phyloP scores from a whole-genome alignment of 495 filamentous ascomycete genomes.

The Penicillium pancosmium region DNA sequence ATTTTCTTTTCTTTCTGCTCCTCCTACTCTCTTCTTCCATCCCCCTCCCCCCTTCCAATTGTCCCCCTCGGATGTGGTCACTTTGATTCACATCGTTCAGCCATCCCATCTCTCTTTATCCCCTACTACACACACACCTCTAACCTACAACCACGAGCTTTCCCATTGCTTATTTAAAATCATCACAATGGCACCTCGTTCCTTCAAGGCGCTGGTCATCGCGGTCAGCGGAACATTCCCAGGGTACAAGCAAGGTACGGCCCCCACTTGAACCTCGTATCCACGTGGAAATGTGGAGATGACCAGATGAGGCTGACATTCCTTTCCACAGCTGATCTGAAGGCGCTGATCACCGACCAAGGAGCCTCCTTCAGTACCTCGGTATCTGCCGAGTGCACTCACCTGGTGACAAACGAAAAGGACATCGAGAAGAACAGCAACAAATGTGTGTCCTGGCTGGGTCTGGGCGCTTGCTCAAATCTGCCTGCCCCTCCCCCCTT shows the following conservation, averaged over 20 bases:
- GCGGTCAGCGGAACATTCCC: constrained; percentile 65
- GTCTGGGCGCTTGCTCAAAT: not conserved
- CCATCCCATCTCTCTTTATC: not conserved
- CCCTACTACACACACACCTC: not conserved
- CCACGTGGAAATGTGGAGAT: constrained; percentile 4
- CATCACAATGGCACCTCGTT: constrained; percentile 27
- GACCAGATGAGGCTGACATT: constrained; percentile 36
- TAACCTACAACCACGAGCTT: not conserved
- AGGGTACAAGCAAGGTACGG: constrained; percentile 53
- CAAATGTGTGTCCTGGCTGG: constrained; percentile 39
- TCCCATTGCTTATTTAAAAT: not conserved
- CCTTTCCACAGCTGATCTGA: constrained; percentile 37
- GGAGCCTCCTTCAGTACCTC: constrained; percentile 52
- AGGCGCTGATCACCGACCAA: constrained; percentile 41
- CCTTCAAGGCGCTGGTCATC: constrained; percentile 52
- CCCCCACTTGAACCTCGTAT: not conserved
- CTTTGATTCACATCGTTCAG: not conserved
- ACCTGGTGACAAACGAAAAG: constrained; percentile 57
- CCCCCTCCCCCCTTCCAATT: not conserved
- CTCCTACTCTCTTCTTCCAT: not conserved
- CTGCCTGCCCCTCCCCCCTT: not conserved
- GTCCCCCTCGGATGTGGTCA: not conserved
- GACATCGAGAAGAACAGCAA: constrained; percentile 53
- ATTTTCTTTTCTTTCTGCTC: not conserved
- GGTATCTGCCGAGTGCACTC: constrained; percentile 56